Percentiles rank a stretch among this genome's conserved stretches.
These are phyloP conservation scores for Thymus mandschuricus DNA, from an alignment of 257 asterid genomes.

Conservation along the genomic window DNA sequence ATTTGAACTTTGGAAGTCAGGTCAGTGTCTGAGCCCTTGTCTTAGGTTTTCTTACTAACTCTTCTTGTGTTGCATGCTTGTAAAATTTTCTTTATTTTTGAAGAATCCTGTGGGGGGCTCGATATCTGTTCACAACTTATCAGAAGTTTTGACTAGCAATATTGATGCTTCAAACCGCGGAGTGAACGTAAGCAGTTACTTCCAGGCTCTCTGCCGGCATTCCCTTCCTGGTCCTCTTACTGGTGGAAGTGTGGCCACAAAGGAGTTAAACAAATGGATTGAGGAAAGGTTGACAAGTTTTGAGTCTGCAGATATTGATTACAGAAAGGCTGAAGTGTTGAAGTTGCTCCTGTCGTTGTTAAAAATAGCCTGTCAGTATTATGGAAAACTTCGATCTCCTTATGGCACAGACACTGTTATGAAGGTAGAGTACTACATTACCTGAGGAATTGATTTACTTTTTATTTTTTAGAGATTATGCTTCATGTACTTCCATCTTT, in stretches of 20 bases:
- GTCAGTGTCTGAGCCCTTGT: conserved; percentile 46
- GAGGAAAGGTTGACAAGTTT: conserved; percentile 74
- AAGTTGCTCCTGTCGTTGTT: conserved; percentile 78
- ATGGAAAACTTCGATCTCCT: conserved; percentile 93
- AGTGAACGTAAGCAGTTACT: conserved; percentile 51
- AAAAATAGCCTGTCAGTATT: conserved; percentile 79
- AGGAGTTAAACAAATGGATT: conserved; percentile 90
- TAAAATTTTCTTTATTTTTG: conserved; percentile 36
- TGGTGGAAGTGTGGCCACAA: conserved; percentile 75
- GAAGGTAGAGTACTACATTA: conserved; percentile 52
- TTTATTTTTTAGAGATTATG: neutral
- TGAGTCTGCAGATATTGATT: conserved; percentile 50
- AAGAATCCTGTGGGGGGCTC: conserved; percentile 70
- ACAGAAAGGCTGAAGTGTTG: conserved; percentile 65
- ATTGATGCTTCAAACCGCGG: conserved; percentile 50
- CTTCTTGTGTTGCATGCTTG: conserved; percentile 33
- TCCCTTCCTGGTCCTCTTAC: conserved; percentile 89
- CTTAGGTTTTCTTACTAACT: conserved; percentile 24
- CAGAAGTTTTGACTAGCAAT: conserved; percentile 62
- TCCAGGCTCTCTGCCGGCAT: conserved; percentile 68
- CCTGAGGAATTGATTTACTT: conserved; percentile 7
- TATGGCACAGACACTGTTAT: conserved; percentile 67
- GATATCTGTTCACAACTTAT: conserved; percentile 71
- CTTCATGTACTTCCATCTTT: neutral
- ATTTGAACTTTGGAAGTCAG: conserved; percentile 69